These are phyloP conservation scores for Crithidia fasciculata DNA, from an alignment of 208 protist genomes.

Conservation along the genomic window DNA sequence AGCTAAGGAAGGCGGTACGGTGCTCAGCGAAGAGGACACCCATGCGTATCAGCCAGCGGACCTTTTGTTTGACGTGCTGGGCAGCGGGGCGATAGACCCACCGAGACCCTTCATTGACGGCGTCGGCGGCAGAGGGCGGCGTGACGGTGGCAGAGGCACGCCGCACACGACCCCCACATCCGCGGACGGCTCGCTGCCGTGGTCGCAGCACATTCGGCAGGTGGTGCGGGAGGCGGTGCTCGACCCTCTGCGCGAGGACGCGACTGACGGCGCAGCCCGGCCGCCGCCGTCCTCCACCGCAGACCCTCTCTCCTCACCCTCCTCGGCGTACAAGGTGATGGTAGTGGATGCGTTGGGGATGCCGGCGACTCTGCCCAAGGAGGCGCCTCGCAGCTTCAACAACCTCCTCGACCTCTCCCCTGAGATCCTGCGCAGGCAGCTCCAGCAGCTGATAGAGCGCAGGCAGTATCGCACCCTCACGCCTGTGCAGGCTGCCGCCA, in stretches of 20 bases:
- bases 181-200: not conserved
- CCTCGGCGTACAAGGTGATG: slow-evolving; percentile 49
- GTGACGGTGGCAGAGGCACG: not conserved
- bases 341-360: slow-evolving; percentile 80
- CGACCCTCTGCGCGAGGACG: slow-evolving; percentile 7
- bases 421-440: slow-evolving; percentile 42
- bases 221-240: slow-evolving; percentile 39
- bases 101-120: too few species aligned
- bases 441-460: slow-evolving; percentile 42
- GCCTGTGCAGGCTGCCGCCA: slow-evolving; percentile 57
- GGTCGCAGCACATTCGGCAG: slow-evolving; percentile 33
- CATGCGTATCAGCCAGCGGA: not conserved
- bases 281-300: not conserved
- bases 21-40: not conserved
- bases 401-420: slow-evolving; percentile 62
- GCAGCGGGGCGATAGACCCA: not conserved
- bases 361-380: slow-evolving; percentile 57
- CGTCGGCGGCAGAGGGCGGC: too few species aligned
- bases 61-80: slow-evolving; percentile 17
- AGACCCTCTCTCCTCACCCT: not conserved
- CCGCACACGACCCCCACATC: not conserved
- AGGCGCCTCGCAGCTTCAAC: slow-evolving; percentile 50
- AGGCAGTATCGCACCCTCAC: slow-evolving; percentile 53
- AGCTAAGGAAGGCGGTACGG: not conserved
- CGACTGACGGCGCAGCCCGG: not conserved